Percentiles rank a stretch among this genome's conserved stretches.
These are phyloP conservation scores for Parathielavia hyrcaniae DNA, from an alignment of 495 filamentous ascomycete genomes.

Conservation along the genomic window DNA sequence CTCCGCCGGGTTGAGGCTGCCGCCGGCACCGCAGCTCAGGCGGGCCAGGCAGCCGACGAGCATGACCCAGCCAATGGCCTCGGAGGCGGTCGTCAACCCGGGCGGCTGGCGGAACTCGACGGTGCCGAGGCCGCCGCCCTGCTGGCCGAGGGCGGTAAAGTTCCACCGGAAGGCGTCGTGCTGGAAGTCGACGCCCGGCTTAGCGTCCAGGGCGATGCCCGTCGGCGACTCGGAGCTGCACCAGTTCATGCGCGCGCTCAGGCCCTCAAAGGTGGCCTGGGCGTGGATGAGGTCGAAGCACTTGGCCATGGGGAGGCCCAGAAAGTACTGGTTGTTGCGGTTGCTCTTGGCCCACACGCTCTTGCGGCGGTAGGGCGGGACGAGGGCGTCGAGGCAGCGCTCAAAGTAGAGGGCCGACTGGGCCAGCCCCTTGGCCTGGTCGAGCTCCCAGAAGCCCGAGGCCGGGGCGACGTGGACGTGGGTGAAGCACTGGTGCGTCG, in stretches of 20 bases:
- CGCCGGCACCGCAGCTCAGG: conserved; percentile 19
- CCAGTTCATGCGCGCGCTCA: conserved; percentile 28
- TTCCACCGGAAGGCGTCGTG: conserved; percentile 27
- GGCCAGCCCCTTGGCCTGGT: conserved; percentile 24
- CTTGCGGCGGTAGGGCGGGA: conserved; percentile 25
- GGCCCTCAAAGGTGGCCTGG: conserved; percentile 4
- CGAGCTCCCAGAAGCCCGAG: conserved; percentile 21
- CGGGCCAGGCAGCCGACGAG: conserved; percentile 29
- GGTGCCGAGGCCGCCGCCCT: conserved; percentile 18
- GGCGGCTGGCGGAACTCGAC: conserved; percentile 29
- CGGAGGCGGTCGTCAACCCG: conserved; percentile 15
- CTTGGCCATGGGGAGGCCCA: conserved; percentile 9
- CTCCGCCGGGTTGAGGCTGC: conserved; percentile 12
- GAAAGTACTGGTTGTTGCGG: conserved; percentile 25
- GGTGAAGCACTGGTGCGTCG: conserved; percentile 27
- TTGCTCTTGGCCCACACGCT: conserved; percentile 32
- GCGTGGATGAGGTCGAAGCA: conserved; percentile 19
- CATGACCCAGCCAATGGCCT: conserved; percentile 27
- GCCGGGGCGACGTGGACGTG: conserved; percentile 27
- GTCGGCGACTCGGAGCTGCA: conserved; percentile 23
- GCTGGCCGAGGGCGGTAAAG: conserved; percentile 17
- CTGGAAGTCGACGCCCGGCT: conserved; percentile 16
- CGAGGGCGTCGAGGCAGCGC: conserved; percentile 29
- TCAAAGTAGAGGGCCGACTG: conserved; percentile 30
- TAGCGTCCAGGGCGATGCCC: conserved; percentile 17